A percentile compares a stretch with the other conserved stretches of the same genome.
phyloP scores from a whole-genome alignment of 116 monocot species.

The Thalassia testudinum region DNA sequence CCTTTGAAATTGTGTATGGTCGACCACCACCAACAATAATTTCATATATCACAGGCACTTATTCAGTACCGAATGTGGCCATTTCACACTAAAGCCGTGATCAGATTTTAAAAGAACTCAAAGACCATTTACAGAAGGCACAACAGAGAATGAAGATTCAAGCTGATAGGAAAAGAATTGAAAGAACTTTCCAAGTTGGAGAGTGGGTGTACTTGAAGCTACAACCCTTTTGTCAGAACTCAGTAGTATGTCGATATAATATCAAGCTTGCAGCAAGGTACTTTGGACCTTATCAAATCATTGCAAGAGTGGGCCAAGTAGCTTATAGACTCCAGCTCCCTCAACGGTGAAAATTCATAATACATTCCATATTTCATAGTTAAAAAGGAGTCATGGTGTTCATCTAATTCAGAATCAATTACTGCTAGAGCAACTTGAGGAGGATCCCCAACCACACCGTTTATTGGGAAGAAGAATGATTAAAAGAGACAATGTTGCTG shows the following conservation, averaged over 20 bases:
- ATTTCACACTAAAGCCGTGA: not conserved
- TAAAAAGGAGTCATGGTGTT: not conserved
- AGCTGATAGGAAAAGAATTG: not conserved
- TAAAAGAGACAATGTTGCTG: not conserved
- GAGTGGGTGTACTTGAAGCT: constrained; percentile 7
- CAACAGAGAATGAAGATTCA: constrained; percentile 1
- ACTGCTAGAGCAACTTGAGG: not conserved
- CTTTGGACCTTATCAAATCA: constrained; percentile 1
- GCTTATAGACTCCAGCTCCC: constrained; percentile 3
- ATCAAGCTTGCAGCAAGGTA: not conserved
- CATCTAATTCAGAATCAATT: not conserved
- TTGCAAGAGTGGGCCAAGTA: not conserved
- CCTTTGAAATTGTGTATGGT: not conserved
- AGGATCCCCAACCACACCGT: not conserved
- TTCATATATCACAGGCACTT: not conserved
- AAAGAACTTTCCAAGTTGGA: not conserved
- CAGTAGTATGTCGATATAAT: not conserved
- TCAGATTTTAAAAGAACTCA: not conserved
- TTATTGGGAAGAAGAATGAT: not conserved
- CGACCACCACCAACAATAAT: not conserved
- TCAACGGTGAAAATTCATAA: not conserved
- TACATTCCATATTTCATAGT: not conserved
- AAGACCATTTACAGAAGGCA: not conserved
- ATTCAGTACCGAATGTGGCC: not conserved
- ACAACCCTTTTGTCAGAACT: constrained; percentile 1